A percentile compares a stretch with the other conserved stretches of the same genome.
Conservation (phyloP, 108 stramenopile genomes). For the Pinguiococcus pyrenoidosus region DNA sequence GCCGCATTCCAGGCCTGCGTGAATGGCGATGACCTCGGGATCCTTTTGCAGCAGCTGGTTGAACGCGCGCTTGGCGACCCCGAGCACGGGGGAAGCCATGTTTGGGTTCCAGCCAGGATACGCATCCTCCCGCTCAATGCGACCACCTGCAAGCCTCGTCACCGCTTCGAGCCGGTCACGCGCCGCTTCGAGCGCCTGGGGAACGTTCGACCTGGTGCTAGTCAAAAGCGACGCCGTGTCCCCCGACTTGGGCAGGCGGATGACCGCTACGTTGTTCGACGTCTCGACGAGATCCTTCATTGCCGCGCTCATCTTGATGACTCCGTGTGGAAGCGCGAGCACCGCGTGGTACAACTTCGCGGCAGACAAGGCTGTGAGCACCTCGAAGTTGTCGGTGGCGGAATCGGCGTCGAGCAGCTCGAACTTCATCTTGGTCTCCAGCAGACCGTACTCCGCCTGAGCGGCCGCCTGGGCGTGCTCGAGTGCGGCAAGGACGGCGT, state of each 20-base stretch:
- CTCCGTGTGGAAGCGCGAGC: slow-evolving; percentile 2
- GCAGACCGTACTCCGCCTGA: too few relatives aligned
- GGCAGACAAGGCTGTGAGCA: too few relatives aligned
- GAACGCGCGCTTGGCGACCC: slow-evolving; percentile 4
- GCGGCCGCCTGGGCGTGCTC: too few relatives aligned
- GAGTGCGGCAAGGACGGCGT: too few relatives aligned
- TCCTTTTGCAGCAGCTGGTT: slow-evolving; percentile 6
- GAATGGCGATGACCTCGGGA: slow-evolving; percentile 19
- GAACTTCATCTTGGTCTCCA: too few relatives aligned
- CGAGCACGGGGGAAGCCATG: slow-evolving; percentile 10
- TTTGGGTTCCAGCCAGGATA: slow-evolving; percentile 31
- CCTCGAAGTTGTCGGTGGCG: too few relatives aligned
- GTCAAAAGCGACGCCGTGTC: slow-evolving; percentile 5
- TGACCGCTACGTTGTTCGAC: slow-evolving; percentile 7
- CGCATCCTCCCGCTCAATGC: neutral
- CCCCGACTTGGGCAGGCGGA: neutral
- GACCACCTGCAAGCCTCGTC: neutral
- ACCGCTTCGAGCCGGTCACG: neutral
- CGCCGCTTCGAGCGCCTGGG: slow-evolving; percentile 1
- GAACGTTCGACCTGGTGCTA: slow-evolving; percentile 17
- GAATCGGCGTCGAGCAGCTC: too few relatives aligned
- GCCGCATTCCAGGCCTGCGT: slow-evolving; percentile 34
- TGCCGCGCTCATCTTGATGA: neutral
- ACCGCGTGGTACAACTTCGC: too few relatives aligned
- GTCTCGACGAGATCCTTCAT: slow-evolving; percentile 6